Percentiles rank a stretch among this genome's conserved stretches.
phyloP scores from a whole-genome alignment of 345 rosid genomes.

The Gynandropsis gynandra region DNA sequence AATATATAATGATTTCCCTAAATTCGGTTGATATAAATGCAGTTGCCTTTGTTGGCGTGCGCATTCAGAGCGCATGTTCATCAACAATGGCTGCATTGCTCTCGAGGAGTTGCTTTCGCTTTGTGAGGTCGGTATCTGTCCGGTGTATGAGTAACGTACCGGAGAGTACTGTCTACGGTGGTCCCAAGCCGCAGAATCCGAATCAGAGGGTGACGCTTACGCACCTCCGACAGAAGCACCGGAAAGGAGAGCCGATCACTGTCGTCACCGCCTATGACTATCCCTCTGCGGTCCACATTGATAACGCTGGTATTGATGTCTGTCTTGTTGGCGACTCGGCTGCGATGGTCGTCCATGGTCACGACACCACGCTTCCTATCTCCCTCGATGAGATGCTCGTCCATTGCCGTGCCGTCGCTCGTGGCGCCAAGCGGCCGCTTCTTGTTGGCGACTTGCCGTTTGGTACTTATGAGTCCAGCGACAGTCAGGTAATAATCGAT shows the following conservation, averaged over 20 bases:
- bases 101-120: slow-evolving; percentile 15
- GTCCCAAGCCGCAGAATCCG: slow-evolving; percentile 58
- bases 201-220: slow-evolving; percentile 55
- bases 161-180: slow-evolving; percentile 70
- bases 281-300: slow-evolving; percentile 79
- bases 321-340: slow-evolving; percentile 92
- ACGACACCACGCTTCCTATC: slow-evolving; percentile 92
- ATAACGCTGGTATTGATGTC: slow-evolving; percentile 72
- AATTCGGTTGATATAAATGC: not conserved
- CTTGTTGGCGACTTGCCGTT: slow-evolving; percentile 94
- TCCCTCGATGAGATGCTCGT: slow-evolving; percentile 87
- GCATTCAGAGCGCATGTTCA: too few species aligned
- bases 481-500: slow-evolving; percentile 41
- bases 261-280: slow-evolving; percentile 86
- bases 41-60: too few species aligned
- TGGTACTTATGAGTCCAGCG: slow-evolving; percentile 76
- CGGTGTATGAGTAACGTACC: slow-evolving; percentile 77
- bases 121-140: slow-evolving; percentile 4
- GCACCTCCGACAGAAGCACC: slow-evolving; percentile 54
- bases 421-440: slow-evolving; percentile 69
- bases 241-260: slow-evolving; percentile 57
- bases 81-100: slow-evolving; percentile 21
- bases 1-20: slow-evolving; percentile 30
- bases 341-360: slow-evolving; percentile 92
- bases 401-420: slow-evolving; percentile 82